Evolutionary conservation across 2,329 filamentous ascomycete genomes (phyloP).

Genomic region (Aphanocladium album): DNA sequence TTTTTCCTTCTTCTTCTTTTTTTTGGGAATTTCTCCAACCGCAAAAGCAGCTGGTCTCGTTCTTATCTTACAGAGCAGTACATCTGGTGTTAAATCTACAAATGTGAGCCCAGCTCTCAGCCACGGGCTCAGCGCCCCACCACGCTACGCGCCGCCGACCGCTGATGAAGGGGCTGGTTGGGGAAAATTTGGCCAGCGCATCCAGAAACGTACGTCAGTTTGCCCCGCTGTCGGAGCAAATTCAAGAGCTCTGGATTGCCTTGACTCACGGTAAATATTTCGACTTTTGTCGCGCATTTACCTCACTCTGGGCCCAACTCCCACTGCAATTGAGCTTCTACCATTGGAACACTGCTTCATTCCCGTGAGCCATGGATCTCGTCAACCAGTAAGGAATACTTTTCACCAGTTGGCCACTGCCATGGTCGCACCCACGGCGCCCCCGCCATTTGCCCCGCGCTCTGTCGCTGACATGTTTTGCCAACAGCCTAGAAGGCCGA

Average conservation of each 20-base stretch:
- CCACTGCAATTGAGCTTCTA: background rate
- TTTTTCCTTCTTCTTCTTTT: no score
- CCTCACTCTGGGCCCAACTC: background rate
- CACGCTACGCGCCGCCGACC: background rate
- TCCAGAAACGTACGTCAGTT: background rate
- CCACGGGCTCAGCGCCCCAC: background rate
- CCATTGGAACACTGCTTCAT: background rate
- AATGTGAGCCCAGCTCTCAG: background rate
- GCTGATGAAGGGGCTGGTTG: background rate
- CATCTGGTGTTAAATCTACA: background rate
- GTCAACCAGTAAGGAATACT: conserved; percentile 50
- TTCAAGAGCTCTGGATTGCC: background rate
- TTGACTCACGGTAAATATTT: conserved; percentile 1
- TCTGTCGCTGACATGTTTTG: background rate
- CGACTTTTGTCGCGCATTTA: background rate
- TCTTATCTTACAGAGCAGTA: background rate
- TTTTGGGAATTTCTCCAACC: no score
- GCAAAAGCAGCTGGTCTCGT: background rate
- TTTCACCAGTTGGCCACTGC: background rate
- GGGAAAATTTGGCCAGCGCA: background rate
- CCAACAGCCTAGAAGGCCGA: conserved; percentile 11
- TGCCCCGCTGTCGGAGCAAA: conserved; percentile 10
- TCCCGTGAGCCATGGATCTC: conserved; percentile 49
- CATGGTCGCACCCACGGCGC: no score
- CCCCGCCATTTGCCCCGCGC: conserved; percentile 4